Evolutionary conservation across 2,329 filamentous ascomycete species (phyloP).

Genomic region (Fusarium poae): DNA sequence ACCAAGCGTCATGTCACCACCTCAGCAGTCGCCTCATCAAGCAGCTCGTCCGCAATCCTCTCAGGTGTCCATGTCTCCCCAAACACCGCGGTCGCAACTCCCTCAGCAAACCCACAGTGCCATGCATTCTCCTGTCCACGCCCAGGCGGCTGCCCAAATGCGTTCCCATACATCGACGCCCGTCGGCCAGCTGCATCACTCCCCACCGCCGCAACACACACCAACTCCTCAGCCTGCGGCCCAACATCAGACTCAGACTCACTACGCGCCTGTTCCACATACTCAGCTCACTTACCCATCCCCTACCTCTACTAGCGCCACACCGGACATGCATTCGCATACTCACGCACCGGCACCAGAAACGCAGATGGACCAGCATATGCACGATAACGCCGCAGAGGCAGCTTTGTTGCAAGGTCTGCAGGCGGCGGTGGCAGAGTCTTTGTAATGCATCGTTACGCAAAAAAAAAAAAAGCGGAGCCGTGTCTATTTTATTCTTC

Average conservation of each 20-base stretch:
- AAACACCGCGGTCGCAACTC: constrained; percentile 46
- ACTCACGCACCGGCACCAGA: constrained; percentile 38
- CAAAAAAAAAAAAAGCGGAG: background rate
- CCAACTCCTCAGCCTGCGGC: constrained; percentile 42
- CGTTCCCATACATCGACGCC: constrained; percentile 49
- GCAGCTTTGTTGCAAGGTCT: constrained; percentile 54
- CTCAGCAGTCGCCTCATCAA: constrained; percentile 49
- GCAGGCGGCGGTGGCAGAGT: constrained; percentile 53
- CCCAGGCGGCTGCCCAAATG: constrained; percentile 40
- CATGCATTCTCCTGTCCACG: constrained; percentile 44
- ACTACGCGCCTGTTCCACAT: constrained; percentile 34
- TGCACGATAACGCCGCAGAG: constrained; percentile 54
- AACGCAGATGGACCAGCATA: constrained; percentile 37
- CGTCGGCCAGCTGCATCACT: constrained; percentile 45
- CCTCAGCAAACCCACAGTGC: constrained; percentile 37
- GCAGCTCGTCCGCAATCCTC: constrained; percentile 45
- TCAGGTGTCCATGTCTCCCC: constrained; percentile 50
- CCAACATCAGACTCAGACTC: constrained; percentile 33
- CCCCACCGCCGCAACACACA: constrained; percentile 44
- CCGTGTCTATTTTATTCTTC: constrained; percentile 17
- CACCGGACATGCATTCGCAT: constrained; percentile 44
- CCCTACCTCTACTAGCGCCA: constrained; percentile 33
- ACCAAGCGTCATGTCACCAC: constrained; percentile 46
- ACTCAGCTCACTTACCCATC: constrained; percentile 40
- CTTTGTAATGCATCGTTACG: constrained; percentile 30